Percentiles rank a stretch among this genome's conserved stretches.
These are phyloP conservation scores for Lophiotrema nucula DNA, from an alignment of 495 filamentous ascomycete species.

Conservation along the genomic window DNA sequence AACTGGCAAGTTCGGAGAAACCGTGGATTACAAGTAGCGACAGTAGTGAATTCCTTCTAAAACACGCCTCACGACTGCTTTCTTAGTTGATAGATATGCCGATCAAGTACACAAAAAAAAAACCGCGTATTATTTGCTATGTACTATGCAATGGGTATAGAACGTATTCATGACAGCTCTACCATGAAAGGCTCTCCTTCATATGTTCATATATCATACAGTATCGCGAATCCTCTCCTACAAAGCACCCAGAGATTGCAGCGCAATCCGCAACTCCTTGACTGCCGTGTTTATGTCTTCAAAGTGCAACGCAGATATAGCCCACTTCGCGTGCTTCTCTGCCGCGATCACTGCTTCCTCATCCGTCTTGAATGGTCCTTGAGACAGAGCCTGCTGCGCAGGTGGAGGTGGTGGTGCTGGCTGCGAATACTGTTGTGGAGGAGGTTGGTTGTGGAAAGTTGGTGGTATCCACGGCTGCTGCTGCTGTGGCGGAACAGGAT, in stretches of 20 bases:
- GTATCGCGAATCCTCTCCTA: constrained; percentile 18
- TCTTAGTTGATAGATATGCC: too few species aligned
- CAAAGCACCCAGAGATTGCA: constrained; percentile 62
- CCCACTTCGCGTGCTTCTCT: constrained; percentile 96
- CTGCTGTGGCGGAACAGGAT: constrained; percentile 14
- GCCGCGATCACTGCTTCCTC: constrained; percentile 74
- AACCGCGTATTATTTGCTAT: too few species aligned
- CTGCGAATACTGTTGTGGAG: constrained; percentile 33
- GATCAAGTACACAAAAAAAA: too few species aligned
- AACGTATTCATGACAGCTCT: too few species aligned
- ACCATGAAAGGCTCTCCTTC: too few species aligned
- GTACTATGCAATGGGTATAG: too few species aligned
- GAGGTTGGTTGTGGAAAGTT: constrained; percentile 9
- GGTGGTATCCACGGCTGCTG: constrained; percentile 12
- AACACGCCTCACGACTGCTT: too few species aligned
- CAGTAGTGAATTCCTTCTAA: too few species aligned
- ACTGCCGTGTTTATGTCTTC: constrained; percentile 92
- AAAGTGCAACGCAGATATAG: constrained; percentile 93
- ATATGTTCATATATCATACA: too few species aligned
- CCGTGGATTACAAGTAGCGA: too few species aligned
- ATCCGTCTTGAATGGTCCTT: constrained; percentile 51
- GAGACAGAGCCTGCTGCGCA: constrained; percentile 4
- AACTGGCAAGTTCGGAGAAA: too few species aligned
- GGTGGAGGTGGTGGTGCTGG: constrained; percentile 26
- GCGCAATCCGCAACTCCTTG: constrained; percentile 73